These are phyloP conservation scores for Paspalum vaginatum DNA, from an alignment of 176 grass and related monocot species.

Conservation along the genomic window DNA sequence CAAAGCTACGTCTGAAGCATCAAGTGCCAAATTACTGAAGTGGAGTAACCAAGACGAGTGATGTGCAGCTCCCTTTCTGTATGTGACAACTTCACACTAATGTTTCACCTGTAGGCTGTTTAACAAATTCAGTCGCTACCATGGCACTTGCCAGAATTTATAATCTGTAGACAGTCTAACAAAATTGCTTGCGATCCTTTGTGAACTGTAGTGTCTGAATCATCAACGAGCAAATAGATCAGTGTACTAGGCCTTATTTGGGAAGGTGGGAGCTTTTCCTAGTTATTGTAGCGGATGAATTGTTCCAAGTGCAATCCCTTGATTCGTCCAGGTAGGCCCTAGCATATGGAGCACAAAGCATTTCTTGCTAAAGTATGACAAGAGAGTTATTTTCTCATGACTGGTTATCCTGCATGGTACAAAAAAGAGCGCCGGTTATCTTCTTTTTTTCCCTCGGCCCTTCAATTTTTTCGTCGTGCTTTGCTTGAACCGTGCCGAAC, in stretches of 20 bases:
- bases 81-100: slow-evolving; percentile 1
- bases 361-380: too few species aligned
- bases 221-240: not conserved
- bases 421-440: too few species aligned
- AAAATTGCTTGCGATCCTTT: slow-evolving; percentile 6
- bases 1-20: slow-evolving; percentile 16
- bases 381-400: too few species aligned
- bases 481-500: too few species aligned
- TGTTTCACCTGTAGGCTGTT: not conserved
- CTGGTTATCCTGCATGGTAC: too few species aligned
- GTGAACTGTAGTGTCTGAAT: too few species aligned
- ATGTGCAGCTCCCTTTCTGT: not conserved
- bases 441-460: too few species aligned
- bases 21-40: slow-evolving; percentile 34
- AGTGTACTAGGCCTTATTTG: not conserved
- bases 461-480: too few species aligned
- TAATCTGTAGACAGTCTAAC: not conserved
- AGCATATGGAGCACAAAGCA: not conserved
- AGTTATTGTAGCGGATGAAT: not conserved
- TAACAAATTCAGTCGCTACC: not conserved
- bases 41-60: slow-evolving; percentile 5
- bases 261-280: not conserved
- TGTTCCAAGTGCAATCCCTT: not conserved
- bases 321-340: not conserved
- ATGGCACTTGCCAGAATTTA: not conserved